Conservation (phyloP, 441 rosid genomes). For the Omphalea diandra region DNA sequence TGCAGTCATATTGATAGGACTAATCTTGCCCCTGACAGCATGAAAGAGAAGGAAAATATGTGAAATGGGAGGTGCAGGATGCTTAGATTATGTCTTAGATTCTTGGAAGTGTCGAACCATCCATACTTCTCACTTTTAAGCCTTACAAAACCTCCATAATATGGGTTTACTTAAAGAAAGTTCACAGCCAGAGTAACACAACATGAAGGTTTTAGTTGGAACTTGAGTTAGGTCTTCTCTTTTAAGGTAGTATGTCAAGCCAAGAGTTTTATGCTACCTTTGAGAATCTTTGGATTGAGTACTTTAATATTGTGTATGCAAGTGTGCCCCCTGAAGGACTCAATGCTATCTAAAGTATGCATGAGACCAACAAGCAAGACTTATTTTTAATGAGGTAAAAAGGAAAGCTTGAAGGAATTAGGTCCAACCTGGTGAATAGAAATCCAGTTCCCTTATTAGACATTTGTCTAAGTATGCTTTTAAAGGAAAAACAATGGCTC, state of each 20-base stretch:
- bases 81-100: conserved; percentile 13
- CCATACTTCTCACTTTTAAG: conserved; percentile 6
- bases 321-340: conserved; percentile 4
- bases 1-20: too few species aligned
- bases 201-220: conserved; percentile 8
- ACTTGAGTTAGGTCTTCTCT: neutral
- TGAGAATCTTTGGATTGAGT: neutral
- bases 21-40: neutral
- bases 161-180: too few species aligned
- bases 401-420: conserved; percentile 2
- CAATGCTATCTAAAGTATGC: conserved; percentile 6
- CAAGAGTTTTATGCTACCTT: too few species aligned
- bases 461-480: conserved; percentile 3
- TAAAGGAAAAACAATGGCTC: neutral
- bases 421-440: too few species aligned
- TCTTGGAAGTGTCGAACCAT: neutral
- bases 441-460: too few species aligned
- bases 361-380: neutral
- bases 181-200: too few species aligned
- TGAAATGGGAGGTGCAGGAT: conserved; percentile 11
- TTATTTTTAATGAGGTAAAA: conserved; percentile 9
- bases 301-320: neutral
- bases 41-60: neutral
- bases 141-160: too few species aligned
- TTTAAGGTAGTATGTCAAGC: too few species aligned